Evolutionary conservation across 179 eudicot species (phyloP), one percentile per base, ranked within the genome.

Genomic region (Heliamphora pulchella): DNA sequence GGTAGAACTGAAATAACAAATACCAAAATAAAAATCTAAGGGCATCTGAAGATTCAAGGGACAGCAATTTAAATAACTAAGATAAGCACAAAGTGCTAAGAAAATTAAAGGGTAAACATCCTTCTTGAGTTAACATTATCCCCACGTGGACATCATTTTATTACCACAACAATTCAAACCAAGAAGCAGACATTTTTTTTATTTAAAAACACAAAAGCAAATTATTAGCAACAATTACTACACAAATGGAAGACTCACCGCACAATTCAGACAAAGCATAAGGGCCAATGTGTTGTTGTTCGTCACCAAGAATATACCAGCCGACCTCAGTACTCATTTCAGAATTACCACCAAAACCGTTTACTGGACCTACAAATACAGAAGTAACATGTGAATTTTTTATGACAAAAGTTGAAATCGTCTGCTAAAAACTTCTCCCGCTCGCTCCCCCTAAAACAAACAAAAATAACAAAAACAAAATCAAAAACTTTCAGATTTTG

Each of bases 221-320:
- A 61, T 44, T 11, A 14, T 54, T 41, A 5, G 17, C 8, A 20
- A 55, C 17, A 5, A 78, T n/a, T 13, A 74, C 55, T 39, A 18
- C 57, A 64, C 43, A 9, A 55, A 78, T 43, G 75, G 43, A 64
- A 69, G 71, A 72, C 88, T 87, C 76, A 94, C 99, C 97, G 41
- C 84, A 88, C 86, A 96, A 82, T 80, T 96, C 99, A 46, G 88
- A 77, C 47, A 85, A 76, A 15, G 99, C 84, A 79, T 96, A 96
- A 51, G 98, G 99, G 50, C 99, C 99, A 78, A 96, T 74, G 47
- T 86, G 93, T 80, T 96, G 92, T 77, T 87, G 92, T 80, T 82
- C 90, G 82, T 87, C 87, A 78, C 89, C 95, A 54, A 94, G 88
- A 58, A 96, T 87, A 77, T 88, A 96, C 99, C 99, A 96, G 57